Percentiles rank a stretch among this genome's conserved stretches.
These are phyloP conservation scores for Sporothrix phasma DNA, from an alignment of 2,329 filamentous ascomycete species.

Conservation along the genomic window DNA sequence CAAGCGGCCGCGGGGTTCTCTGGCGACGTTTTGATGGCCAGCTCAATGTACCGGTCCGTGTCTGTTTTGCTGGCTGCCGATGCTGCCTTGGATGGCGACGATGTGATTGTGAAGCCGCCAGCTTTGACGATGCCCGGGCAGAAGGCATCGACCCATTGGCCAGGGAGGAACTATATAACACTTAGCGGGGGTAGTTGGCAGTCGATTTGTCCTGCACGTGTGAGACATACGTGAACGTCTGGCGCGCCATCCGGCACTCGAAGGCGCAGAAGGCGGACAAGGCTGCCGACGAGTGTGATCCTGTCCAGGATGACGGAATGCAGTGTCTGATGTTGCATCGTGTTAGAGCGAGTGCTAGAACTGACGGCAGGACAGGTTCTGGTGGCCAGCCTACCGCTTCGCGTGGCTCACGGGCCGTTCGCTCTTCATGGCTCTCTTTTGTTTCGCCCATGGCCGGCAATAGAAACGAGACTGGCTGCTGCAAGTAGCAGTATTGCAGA, in stretches of 20 bases:
- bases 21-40: slow-evolving; percentile 65
- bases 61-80: no score
- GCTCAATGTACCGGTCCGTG: slow-evolving; percentile 53
- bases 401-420: slow-evolving; percentile 65
- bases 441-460: not conserved
- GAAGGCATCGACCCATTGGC: slow-evolving; percentile 82
- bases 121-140: slow-evolving; percentile 58
- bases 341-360: not conserved
- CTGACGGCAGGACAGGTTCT: not conserved
- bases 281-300: slow-evolving; percentile 55
- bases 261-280: slow-evolving; percentile 59
- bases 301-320: slow-evolving; percentile 51
- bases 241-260: slow-evolving; percentile 39
- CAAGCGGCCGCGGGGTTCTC: slow-evolving; percentile 64
- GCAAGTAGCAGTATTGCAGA: no score
- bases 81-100: slow-evolving; percentile 49
- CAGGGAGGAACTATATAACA: slow-evolving; percentile 58
- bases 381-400: slow-evolving; percentile 38
- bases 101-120: slow-evolving; percentile 84
- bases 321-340: slow-evolving; percentile 33
- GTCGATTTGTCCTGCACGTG: slow-evolving; percentile 19
- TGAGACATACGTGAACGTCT: slow-evolving; percentile 37
- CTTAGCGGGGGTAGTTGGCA: slow-evolving; percentile 18
- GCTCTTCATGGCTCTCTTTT: slow-evolving; percentile 50
- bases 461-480: not conserved